A percentile compares a stretch with the other conserved stretches of the same genome.
Evolutionary conservation across 2,329 filamentous ascomycete genomes (phyloP).

Genomic region (Stemphylium beticola): DNA sequence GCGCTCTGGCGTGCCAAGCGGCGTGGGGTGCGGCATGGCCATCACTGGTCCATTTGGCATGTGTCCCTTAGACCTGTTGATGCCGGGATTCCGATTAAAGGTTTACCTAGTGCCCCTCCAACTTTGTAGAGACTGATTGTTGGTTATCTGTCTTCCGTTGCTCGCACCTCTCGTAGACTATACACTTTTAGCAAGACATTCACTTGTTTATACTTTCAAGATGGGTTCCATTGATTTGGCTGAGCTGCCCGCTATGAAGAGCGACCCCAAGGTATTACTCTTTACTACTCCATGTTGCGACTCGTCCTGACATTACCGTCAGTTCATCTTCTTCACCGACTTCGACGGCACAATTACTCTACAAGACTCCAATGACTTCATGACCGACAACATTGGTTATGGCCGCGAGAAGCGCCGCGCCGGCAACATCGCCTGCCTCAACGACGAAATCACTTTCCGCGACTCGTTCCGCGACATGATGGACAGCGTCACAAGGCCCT

Average conservation of each 20-base stretch:
- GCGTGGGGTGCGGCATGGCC: conserved; percentile 25
- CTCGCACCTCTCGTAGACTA: neutral
- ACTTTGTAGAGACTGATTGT: neutral
- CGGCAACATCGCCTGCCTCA: conserved; percentile 78
- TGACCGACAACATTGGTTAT: conserved; percentile 91
- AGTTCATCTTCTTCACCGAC: conserved; percentile 98
- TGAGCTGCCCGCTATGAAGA: conserved; percentile 55
- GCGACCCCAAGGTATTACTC: conserved; percentile 63
- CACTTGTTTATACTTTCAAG: conserved; percentile 16
- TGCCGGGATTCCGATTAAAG: conserved; percentile 30
- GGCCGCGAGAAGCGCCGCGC: conserved; percentile 72
- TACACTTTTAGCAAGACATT: neutral
- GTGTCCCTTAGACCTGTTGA: conserved; percentile 11
- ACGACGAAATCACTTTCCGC: conserved; percentile 72
- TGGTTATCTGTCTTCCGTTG: neutral
- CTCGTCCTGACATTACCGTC: conserved; percentile 18
- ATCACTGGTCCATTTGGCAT: conserved; percentile 12
- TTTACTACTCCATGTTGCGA: neutral
- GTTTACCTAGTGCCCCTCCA: conserved; percentile 24
- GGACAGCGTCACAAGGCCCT: conserved; percentile 81
- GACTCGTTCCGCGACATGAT: conserved; percentile 93
- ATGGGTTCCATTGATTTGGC: conserved; percentile 45
- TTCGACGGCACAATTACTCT: conserved; percentile 96
- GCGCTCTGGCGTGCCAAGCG: conserved; percentile 35
- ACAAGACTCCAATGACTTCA: conserved; percentile 71